phyloP scores from a whole-genome alignment of 2,329 filamentous ascomycete species.

The Pyrenochaeta sp. region DNA sequence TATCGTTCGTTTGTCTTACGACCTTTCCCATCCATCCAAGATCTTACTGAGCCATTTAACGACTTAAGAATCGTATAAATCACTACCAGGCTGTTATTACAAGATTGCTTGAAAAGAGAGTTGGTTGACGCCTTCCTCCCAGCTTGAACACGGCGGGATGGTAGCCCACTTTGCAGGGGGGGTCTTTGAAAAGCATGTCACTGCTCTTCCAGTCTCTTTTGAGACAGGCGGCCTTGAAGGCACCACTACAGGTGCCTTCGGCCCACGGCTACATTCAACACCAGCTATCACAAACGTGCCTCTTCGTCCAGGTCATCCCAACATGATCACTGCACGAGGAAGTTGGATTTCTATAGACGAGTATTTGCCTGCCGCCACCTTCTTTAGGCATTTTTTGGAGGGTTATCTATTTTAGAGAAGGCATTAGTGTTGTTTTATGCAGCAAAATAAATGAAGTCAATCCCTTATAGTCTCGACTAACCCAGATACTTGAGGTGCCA shows the following conservation, averaged over 20 bases:
- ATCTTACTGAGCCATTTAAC: conserved; percentile 40
- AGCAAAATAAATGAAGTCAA: background rate
- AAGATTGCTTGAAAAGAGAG: background rate
- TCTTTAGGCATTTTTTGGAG: background rate
- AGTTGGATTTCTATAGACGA: background rate
- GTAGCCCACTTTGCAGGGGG: background rate
- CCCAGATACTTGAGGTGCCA: background rate
- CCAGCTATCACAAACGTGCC: background rate
- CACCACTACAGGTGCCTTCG: background rate
- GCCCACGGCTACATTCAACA: background rate
- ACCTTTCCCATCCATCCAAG: background rate
- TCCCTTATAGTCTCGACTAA: background rate
- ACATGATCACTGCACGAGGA: background rate
- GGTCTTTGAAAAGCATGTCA: background rate
- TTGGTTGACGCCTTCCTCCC: background rate
- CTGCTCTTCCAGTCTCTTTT: background rate
- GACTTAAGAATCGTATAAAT: conserved; percentile 3
- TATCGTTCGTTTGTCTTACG: background rate
- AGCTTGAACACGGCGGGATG: background rate
- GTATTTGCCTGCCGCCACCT: background rate
- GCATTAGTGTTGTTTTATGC: too few species aligned
- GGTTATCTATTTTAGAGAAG: too few species aligned
- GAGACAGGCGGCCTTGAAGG: background rate
- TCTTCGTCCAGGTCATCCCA: background rate
- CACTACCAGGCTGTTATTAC: background rate